phyloP scores from a whole-genome alignment of 2,329 filamentous ascomycete species.

The Leptographium radiaticola region DNA sequence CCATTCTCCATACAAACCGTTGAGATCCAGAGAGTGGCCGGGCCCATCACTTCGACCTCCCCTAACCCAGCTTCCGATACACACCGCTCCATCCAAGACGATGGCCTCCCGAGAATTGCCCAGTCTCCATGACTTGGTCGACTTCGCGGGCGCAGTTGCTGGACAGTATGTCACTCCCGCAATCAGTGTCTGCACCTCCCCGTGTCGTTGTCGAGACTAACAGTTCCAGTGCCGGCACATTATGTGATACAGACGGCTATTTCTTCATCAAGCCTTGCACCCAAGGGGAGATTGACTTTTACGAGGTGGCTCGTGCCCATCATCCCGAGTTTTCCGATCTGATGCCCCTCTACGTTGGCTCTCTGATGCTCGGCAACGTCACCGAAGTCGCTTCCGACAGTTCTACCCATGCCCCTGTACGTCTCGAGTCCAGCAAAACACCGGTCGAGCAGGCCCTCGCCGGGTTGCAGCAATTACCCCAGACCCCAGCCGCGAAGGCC shows the following conservation, averaged over 20 bases:
- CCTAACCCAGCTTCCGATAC: no score
- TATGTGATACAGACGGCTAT: slow-evolving; percentile 69
- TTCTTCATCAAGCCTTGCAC: slow-evolving; percentile 94
- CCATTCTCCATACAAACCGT: no score
- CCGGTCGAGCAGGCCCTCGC: slow-evolving; percentile 25
- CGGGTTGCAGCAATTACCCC: not conserved
- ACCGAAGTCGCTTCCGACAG: slow-evolving; percentile 28
- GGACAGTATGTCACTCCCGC: slow-evolving; percentile 55
- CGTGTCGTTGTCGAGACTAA: not conserved
- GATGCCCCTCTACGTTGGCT: slow-evolving; percentile 79
- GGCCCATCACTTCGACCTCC: no score
- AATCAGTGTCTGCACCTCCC: slow-evolving; percentile 24
- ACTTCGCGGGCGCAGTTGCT: slow-evolving; percentile 65
- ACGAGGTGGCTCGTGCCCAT: slow-evolving; percentile 53
- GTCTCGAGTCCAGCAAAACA: slow-evolving; percentile 29
- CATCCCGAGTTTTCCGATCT: slow-evolving; percentile 65
- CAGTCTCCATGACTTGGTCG: slow-evolving; percentile 46
- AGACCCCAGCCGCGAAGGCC: not conserved
- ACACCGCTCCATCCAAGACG: slow-evolving; percentile 1
- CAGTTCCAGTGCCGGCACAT: slow-evolving; percentile 66
- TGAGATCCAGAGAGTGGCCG: no score
- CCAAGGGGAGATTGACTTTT: slow-evolving; percentile 74
- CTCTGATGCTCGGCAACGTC: slow-evolving; percentile 52
- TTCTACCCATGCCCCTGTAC: slow-evolving; percentile 33
- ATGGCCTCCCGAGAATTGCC: slow-evolving; percentile 29